These are phyloP conservation scores for Dioscorea zingiberensis DNA, from an alignment of 106 monocot species.

Conservation along the genomic window DNA sequence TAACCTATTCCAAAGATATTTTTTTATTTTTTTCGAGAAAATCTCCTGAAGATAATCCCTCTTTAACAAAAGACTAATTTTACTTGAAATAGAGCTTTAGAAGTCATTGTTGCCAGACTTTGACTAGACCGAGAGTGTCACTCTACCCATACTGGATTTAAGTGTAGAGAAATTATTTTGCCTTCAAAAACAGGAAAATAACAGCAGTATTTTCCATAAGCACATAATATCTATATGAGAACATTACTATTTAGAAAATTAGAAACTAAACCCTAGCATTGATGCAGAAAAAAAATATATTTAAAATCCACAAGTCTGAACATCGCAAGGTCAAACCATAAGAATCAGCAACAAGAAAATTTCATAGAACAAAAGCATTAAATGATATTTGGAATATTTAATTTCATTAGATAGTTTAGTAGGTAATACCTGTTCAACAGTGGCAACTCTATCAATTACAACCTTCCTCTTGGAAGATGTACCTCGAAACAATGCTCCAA, in stretches of 20 bases:
- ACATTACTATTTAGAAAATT: background rate
- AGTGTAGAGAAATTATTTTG: too few relatives aligned
- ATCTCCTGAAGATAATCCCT: too few relatives aligned
- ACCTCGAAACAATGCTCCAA: slow-evolving; percentile 68
- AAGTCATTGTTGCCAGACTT: too few relatives aligned
- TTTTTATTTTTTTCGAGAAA: too few relatives aligned
- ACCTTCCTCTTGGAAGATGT: slow-evolving; percentile 35
- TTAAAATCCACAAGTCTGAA: background rate
- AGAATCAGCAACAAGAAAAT: background rate
- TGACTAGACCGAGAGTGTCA: too few relatives aligned
- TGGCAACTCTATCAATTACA: slow-evolving; percentile 10
- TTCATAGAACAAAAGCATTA: background rate
- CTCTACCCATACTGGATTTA: too few relatives aligned
- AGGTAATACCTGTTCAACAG: slow-evolving; percentile 30
- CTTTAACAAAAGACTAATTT: too few relatives aligned
- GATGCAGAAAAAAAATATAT: background rate
- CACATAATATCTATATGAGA: background rate
- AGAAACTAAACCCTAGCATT: background rate
- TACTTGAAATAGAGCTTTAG: too few relatives aligned
- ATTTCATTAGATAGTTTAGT: background rate
- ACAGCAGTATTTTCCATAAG: too few relatives aligned
- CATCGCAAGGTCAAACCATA: background rate
- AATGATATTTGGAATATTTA: background rate
- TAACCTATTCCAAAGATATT: too few relatives aligned
- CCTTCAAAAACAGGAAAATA: too few relatives aligned